These are phyloP conservation scores for Larix kaempferi DNA, from an alignment of 75 land plant species.

Conservation along the genomic window DNA sequence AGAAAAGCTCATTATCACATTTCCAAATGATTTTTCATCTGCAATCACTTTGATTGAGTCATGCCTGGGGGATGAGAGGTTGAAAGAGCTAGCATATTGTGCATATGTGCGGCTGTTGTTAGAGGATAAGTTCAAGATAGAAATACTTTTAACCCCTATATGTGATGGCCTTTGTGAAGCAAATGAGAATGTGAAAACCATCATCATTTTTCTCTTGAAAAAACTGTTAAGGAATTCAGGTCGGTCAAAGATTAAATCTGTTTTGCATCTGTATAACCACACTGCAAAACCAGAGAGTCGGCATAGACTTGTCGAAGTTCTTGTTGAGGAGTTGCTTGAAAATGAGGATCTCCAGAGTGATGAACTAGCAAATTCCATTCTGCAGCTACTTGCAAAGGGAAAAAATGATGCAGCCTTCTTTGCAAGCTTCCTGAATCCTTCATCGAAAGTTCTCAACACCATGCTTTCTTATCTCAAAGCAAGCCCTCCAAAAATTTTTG, in stretches of 20 bases:
- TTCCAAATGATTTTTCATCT: slow-evolving; percentile 18
- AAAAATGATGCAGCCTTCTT: slow-evolving; percentile 8
- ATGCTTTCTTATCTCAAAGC: slow-evolving; percentile 12
- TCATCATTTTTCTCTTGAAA: slow-evolving; percentile 11
- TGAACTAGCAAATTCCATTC: slow-evolving; percentile 13
- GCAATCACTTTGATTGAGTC: slow-evolving; percentile 8
- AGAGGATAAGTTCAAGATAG: slow-evolving; percentile 17
- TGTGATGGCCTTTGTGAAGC: slow-evolving; percentile 15
- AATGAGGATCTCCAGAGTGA: slow-evolving; percentile 16
- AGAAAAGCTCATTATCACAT: slow-evolving; percentile 12
- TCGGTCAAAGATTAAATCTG: slow-evolving; percentile 12
- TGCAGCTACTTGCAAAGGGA: slow-evolving; percentile 14
- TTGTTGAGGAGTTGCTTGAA: slow-evolving; percentile 12
- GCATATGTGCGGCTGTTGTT: slow-evolving; percentile 11
- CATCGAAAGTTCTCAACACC: slow-evolving; percentile 11
- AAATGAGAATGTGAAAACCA: slow-evolving; percentile 7
- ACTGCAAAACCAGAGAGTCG: slow-evolving; percentile 8
- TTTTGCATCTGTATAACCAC: slow-evolving; percentile 16
- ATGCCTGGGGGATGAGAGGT: slow-evolving; percentile 1
- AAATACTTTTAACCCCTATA: slow-evolving; percentile 14
- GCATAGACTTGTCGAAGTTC: slow-evolving; percentile 3
- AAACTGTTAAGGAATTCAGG: slow-evolving; percentile 14
- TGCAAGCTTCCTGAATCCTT: slow-evolving; percentile 17
- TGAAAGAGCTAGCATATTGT: slow-evolving; percentile 11
- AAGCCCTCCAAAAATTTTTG: slow-evolving; percentile 13